Base-by-base conservation (phyloP, 164 flowering plant genomes). In the Litsea cubeba region DNA sequence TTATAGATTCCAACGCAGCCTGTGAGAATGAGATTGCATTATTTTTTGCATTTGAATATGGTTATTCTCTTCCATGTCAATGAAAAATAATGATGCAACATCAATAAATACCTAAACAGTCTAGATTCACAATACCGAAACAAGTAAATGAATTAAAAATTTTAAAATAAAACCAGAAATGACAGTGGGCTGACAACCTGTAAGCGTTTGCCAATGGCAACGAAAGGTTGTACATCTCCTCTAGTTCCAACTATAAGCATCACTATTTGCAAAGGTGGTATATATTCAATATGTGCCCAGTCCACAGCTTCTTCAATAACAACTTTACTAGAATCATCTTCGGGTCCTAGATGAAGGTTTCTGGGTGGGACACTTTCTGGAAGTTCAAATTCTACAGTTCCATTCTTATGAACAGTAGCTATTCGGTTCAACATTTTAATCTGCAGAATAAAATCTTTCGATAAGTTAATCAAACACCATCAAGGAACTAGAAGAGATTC, bases 181-280 rank as follows among this genome's bases (percentile, higher is more conserved):
- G 62, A 50, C 67, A 10, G 68, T 64, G 35, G 40, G 46, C n/a
- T 50, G 35, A 32, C 69, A 75, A 93, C 98, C 97, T 95, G 98
- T 74, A 95, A 83, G 32, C 88, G 86, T 81, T 95, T 95, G 49
- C 97, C 98, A 80, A 95, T 95, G 40, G 98, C 98, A 81, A 90
- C 58, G 84, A 95, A 95, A 25, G 97, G 98, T 79, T 95, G 98
- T 51, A 95, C 98, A 85, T 95, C 98, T 71, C 98, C 98, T 30
- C 97, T 91, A 64, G 98, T 95, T 64, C 98, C 98, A 80, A 95
- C 98, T 76, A 95, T 92, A 70, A 95, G 93, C 82, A 95, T 89
- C 65, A 93, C 97, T 74, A 95, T 91, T 81, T 92, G 97, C 77
- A 95, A 28, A 17, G 99, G 99, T 14, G 90, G 97, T 69, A 91